Conservation (phyloP, 176 grass and related monocot genomes). For the Hordeum vulgare region DNA sequence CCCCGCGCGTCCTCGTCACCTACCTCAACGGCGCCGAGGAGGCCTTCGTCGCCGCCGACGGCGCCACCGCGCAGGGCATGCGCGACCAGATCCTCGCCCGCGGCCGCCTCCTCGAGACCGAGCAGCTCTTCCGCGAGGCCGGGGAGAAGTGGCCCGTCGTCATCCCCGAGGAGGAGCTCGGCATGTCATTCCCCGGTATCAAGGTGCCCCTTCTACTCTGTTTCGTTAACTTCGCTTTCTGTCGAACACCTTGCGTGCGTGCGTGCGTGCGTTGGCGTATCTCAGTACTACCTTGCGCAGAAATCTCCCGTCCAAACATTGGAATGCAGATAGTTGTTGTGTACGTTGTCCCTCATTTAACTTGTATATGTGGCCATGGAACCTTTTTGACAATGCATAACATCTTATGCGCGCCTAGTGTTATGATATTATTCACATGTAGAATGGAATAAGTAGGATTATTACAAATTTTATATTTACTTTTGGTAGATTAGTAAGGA, state of each 20-base stretch:
- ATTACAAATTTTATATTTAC: not conserved
- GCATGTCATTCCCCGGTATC: slow-evolving; percentile 66
- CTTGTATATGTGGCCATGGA: not conserved
- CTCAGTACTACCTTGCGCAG: too few species aligned
- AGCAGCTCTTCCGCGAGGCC: slow-evolving; percentile 84
- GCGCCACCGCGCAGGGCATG: slow-evolving; percentile 64
- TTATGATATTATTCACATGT: not conserved
- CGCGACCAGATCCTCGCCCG: slow-evolving; percentile 66
- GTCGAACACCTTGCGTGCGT: slow-evolving; percentile 26
- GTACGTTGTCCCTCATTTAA: not conserved
- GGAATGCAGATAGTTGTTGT: not conserved
- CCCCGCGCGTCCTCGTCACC: slow-evolving; percentile 62
- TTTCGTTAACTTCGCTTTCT: not conserved
- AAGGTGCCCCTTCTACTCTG: slow-evolving; percentile 35
- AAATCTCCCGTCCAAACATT: not conserved
- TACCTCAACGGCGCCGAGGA: slow-evolving; percentile 80
- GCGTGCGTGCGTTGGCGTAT: too few species aligned
- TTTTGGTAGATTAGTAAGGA: not conserved
- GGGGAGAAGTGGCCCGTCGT: slow-evolving; percentile 83
- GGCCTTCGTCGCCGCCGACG: slow-evolving; percentile 51
- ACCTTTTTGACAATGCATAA: not conserved
- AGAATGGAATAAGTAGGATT: not conserved
- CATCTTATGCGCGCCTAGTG: not conserved
- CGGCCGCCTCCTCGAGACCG: slow-evolving; percentile 69
- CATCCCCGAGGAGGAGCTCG: slow-evolving; percentile 76